Conservation (phyloP, 1,284 basidiomycete genomes). For the Cutaneotrichosporon cavernicola region DNA sequence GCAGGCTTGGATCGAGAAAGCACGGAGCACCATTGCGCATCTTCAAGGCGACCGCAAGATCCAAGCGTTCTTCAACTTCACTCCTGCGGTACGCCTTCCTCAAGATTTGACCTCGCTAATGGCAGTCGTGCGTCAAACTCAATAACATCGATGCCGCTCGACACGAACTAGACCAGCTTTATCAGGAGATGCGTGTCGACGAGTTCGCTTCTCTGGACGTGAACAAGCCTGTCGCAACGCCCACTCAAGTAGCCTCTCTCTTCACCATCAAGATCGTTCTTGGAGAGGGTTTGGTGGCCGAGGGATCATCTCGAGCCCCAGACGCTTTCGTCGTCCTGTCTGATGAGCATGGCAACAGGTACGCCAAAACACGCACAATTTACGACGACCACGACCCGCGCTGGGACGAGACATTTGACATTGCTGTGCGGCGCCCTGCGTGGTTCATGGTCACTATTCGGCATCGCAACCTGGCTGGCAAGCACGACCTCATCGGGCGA, state of each 20-base stretch:
- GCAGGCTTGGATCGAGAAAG: conserved; percentile 92
- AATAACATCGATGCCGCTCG: conserved; percentile 96
- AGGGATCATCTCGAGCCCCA: conserved; percentile 60
- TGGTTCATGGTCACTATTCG: conserved; percentile 97
- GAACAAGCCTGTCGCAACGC: conserved; percentile 65
- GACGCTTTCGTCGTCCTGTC: conserved; percentile 95
- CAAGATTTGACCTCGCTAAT: too few species aligned
- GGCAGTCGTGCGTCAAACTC: conserved; percentile 87
- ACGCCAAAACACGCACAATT: conserved; percentile 94
- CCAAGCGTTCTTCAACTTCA: conserved; percentile 74
- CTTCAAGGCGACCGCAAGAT: conserved; percentile 76
- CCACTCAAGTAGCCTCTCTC: conserved; percentile 65
- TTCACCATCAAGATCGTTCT: conserved; percentile 93
- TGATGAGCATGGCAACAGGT: conserved; percentile 82
- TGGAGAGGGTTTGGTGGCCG: conserved; percentile 76
- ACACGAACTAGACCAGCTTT: conserved; percentile 87
- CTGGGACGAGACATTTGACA: conserved; percentile 97
- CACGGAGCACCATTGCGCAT: conserved; percentile 69
- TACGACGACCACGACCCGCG: conserved; percentile 86
- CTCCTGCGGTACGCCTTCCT: conserved; percentile 59
- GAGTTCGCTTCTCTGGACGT: conserved; percentile 65
- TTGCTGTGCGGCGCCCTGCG: conserved; percentile 73
- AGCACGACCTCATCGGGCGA: conserved; percentile 86
- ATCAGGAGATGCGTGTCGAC: conserved; percentile 87
- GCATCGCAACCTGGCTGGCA: conserved; percentile 81